These are phyloP conservation scores for Nakaseomyces glabratus DNA, from an alignment of 1,139 yeast genomes.

Conservation along the genomic window DNA sequence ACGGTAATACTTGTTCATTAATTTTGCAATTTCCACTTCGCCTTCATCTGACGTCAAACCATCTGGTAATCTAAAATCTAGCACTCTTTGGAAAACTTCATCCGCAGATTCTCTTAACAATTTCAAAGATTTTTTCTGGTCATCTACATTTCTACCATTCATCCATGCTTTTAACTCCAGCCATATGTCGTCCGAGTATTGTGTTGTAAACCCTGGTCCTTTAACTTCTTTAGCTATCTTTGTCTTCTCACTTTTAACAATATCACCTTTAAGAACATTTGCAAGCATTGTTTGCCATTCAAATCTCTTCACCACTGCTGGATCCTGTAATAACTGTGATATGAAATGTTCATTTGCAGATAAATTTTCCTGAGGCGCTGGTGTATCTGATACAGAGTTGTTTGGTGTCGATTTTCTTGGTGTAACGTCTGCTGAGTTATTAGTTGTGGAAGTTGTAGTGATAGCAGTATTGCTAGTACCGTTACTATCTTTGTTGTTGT, in stretches of 20 bases:
- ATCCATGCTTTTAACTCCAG: slow-evolving; percentile 75
- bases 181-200: slow-evolving; percentile 63
- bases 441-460: slow-evolving; percentile 1
- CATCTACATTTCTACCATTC: slow-evolving; percentile 72
- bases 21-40: slow-evolving; percentile 18
- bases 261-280: slow-evolving; percentile 89
- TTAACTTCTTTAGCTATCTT: slow-evolving; percentile 45
- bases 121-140: slow-evolving; percentile 63
- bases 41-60: slow-evolving; percentile 16
- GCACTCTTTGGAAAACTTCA: slow-evolving; percentile 59
- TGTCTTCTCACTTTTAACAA: slow-evolving; percentile 82
- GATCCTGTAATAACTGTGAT: slow-evolving; percentile 35
- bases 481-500: neutral
- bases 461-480: neutral
- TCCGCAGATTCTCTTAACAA: slow-evolving; percentile 70
- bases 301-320: slow-evolving; percentile 65
- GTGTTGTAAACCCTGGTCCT: slow-evolving; percentile 39
- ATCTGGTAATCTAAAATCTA: slow-evolving; percentile 32
- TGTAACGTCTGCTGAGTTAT: neutral
- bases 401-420: slow-evolving; percentile 4
- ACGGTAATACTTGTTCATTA: slow-evolving; percentile 55
- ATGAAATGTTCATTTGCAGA: slow-evolving; percentile 12
- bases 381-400: neutral
- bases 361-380: neutral
- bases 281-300: slow-evolving; percentile 96